Base-by-base conservation (phyloP, 1,284 basidiomycete genomes). In the Gyrodon tennesseensis region DNA sequence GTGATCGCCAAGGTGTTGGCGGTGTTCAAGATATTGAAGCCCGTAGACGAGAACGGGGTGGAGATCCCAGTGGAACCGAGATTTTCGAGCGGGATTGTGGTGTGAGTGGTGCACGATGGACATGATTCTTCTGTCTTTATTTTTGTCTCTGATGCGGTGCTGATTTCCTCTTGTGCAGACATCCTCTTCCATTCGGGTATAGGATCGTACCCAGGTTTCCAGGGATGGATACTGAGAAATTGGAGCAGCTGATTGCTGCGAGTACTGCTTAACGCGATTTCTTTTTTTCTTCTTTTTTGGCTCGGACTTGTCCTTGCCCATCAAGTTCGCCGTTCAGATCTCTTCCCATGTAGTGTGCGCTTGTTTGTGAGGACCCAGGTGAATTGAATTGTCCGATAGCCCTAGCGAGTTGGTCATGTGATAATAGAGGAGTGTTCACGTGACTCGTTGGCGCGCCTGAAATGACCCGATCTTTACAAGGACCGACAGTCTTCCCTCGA, bases 21-120 rank as follows among this genome's bases (percentile, higher is more conserved):
- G 0, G 49, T 68, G 7, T 70, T 71, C 52, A 67, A 27, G 52
- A 60, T 69, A 37, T n/a, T n/a, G n/a, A n/a, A n/a, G n/a, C n/a
- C n/a, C n/a, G n/a, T n/a, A n/a, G n/a, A n/a, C n/a, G n/a, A n/a
- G n/a, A n/a, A n/a, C n/a, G n/a, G n/a, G n/a, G n/a, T n/a, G n/a
- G 71, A 73, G 7, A 63, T 76, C 7, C 40, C 37, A 1, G 57
- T 70, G 5, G 56, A 68, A 27, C 48, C 52, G 13, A 48, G 15
- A 25, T 64, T 69, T 43, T 44, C 56, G 21, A 31, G 21, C 1
- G 68, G 65, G 19, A 3, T 52, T 18, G 5, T 44, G 0, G 31
- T 63, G 70, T 73, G 54, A 43, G 70, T 63, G 27, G 37, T 21
- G 2, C 23, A 8, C 7, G 7, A 21, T 12, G 7, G n/a, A 25